phyloP scores from a whole-genome alignment of 2,329 filamentous ascomycete genomes.

The Hypoxylon sp. region DNA sequence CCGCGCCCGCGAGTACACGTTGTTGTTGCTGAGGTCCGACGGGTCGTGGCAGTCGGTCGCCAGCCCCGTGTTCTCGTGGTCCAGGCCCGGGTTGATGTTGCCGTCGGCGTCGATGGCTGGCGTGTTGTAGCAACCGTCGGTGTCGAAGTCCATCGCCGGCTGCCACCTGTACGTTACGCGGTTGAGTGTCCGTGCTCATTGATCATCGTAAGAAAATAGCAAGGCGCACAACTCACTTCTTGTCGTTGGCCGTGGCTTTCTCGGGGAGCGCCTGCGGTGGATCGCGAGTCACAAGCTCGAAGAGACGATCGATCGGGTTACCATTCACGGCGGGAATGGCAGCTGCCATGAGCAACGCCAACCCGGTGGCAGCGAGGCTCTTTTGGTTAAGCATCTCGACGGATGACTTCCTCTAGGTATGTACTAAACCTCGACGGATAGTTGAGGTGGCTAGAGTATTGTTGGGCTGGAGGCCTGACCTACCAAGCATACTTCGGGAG shows the following conservation, averaged over 20 bases:
- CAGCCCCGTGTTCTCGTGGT: slow-evolving; percentile 41
- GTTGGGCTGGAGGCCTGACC: not conserved
- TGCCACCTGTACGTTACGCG: slow-evolving; percentile 33
- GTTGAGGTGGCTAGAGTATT: slow-evolving; percentile 2
- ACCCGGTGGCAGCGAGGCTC: slow-evolving; percentile 34
- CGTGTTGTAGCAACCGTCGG: slow-evolving; percentile 51
- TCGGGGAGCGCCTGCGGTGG: slow-evolving; percentile 40
- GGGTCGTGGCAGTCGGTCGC: slow-evolving; percentile 46
- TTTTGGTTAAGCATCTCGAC: slow-evolving; percentile 36
- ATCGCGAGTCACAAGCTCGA: slow-evolving; percentile 36
- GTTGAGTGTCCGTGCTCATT: slow-evolving; percentile 5
- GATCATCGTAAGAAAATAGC: not conserved
- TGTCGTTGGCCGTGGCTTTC: slow-evolving; percentile 40
- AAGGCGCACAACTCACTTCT: slow-evolving; percentile 33
- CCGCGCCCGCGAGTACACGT: slow-evolving; percentile 53
- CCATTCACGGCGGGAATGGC: slow-evolving; percentile 23
- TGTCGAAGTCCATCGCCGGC: slow-evolving; percentile 48
- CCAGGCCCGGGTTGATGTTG: slow-evolving; percentile 45
- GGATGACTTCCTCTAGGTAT: slow-evolving; percentile 1
- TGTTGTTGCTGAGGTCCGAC: slow-evolving; percentile 49
- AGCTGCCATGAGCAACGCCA: slow-evolving; percentile 37
- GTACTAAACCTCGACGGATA: slow-evolving; percentile 4
- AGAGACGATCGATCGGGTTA: slow-evolving; percentile 31
- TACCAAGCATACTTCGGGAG: not conserved
- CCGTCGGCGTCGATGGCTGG: slow-evolving; percentile 49